Evolutionary conservation across 2,329 filamentous ascomycete genomes (phyloP).

Genomic region (Pseudogymnoascus pannorum): DNA sequence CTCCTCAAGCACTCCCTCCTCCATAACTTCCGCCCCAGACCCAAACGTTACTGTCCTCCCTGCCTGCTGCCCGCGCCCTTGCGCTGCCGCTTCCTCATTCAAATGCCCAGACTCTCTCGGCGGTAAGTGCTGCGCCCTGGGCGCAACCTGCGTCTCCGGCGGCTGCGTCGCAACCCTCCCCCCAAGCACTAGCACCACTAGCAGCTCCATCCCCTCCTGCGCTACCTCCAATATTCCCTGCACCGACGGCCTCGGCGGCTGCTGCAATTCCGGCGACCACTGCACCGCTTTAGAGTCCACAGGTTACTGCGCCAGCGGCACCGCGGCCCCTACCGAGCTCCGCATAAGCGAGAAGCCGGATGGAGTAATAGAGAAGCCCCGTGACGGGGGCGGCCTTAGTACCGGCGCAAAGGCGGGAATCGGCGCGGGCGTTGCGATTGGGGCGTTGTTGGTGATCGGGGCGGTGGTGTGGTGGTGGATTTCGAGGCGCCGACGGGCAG

Average conservation of each 20-base stretch:
- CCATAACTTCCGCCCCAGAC: constrained; percentile 21
- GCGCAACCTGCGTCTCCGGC: constrained; percentile 34
- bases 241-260: constrained; percentile 35
- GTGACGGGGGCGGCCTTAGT: constrained; percentile 30
- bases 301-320: constrained; percentile 35
- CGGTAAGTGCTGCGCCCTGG: constrained; percentile 41
- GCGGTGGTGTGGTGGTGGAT: constrained; percentile 42
- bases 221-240: constrained; percentile 40
- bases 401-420: constrained; percentile 49
- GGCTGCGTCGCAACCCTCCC: constrained; percentile 30
- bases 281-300: constrained; percentile 35
- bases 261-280: constrained; percentile 39
- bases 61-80: constrained; percentile 30
- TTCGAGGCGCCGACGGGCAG: constrained; percentile 28
- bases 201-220: constrained; percentile 36
- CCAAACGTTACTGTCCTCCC: constrained; percentile 15
- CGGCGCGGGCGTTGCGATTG: constrained; percentile 44
- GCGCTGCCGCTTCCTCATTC: constrained; percentile 25
- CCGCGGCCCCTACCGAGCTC: constrained; percentile 19
- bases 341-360: constrained; percentile 27
- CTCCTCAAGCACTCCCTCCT: constrained; percentile 26
- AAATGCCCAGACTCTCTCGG: constrained; percentile 29
- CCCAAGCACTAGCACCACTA: constrained; percentile 20
- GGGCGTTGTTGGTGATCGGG: constrained; percentile 36
- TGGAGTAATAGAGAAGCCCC: constrained; percentile 18